Evolutionary conservation across 139 green algal genomes (phyloP).

Genomic region (Tetradesmus lagerheimii): DNA sequence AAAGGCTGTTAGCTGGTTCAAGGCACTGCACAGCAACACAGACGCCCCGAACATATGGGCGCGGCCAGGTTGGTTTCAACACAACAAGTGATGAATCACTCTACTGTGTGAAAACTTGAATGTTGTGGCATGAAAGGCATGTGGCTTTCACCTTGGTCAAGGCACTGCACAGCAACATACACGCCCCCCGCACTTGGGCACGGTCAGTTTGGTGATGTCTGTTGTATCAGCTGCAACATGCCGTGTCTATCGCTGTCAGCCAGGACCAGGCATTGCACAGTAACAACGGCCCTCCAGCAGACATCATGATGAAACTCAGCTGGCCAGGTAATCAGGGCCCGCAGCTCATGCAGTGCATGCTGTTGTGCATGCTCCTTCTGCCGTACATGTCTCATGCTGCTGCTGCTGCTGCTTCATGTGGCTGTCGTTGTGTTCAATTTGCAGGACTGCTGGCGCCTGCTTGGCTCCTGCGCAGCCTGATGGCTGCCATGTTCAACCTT

Average conservation of each 20-base stretch:
- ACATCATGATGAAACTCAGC: too few species aligned
- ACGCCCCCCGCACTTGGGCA: not conserved
- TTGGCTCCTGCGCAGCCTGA: constrained; percentile 11
- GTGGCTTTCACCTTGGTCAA: constrained; percentile 12
- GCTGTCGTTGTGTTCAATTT: not conserved
- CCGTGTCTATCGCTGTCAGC: constrained; percentile 21
- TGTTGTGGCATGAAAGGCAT: too few species aligned
- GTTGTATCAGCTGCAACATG: too few species aligned
- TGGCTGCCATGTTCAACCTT: constrained; percentile 10
- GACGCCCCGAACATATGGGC: not conserved
- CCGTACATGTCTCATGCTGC: not conserved
- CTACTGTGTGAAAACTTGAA: too few species aligned
- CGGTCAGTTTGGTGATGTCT: not conserved
- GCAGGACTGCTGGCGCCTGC: constrained; percentile 22
- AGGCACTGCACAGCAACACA: not conserved
- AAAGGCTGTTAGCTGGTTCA: constrained; percentile 8
- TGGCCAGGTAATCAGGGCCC: too few species aligned
- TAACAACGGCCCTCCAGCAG: not conserved
- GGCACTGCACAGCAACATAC: not conserved
- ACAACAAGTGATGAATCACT: too few species aligned
- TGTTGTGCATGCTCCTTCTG: not conserved
- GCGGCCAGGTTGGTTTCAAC: not conserved
- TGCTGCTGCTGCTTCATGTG: not conserved
- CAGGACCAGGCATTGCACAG: not conserved
- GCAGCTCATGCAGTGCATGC: not conserved